Percentiles rank a stretch among this genome's conserved stretches.
These are phyloP conservation scores for Lipomyces sp. DNA, from an alignment of 805 yeast species.

Conservation along the genomic window DNA sequence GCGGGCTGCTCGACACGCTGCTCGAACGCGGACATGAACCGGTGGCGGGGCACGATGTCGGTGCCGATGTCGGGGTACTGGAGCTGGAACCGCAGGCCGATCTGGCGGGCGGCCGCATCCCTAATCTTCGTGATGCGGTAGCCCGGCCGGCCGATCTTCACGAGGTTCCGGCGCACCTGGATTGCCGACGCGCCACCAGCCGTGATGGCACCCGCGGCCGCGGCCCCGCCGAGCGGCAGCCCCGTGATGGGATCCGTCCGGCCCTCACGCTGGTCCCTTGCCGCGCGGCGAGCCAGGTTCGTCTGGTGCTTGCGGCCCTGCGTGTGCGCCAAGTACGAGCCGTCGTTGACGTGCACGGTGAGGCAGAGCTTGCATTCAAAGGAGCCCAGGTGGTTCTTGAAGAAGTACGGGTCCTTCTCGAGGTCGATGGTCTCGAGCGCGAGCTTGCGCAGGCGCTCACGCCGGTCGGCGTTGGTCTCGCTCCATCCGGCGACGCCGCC, in stretches of 20 bases:
- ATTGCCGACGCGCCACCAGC: slow-evolving; percentile 38
- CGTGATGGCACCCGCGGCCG: slow-evolving; percentile 17
- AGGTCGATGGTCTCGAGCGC: slow-evolving; percentile 45
- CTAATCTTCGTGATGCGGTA: slow-evolving; percentile 66
- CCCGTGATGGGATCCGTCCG: slow-evolving; percentile 22
- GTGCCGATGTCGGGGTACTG: slow-evolving; percentile 50
- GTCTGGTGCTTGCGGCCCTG: slow-evolving; percentile 80
- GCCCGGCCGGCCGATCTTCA: slow-evolving; percentile 70
- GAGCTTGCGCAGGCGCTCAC: slow-evolving; percentile 64
- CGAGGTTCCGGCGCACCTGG: slow-evolving; percentile 47
- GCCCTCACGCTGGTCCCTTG: slow-evolving; percentile 35
- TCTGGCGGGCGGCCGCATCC: slow-evolving; percentile 53
- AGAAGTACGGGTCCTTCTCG: slow-evolving; percentile 73
- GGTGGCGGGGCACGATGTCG: slow-evolving; percentile 56
- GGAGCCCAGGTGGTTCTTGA: slow-evolving; percentile 76
- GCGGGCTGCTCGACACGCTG: slow-evolving; percentile 51
- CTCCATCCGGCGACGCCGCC: slow-evolving; percentile 82
- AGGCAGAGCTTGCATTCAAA: slow-evolving; percentile 81
- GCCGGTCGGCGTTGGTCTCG: slow-evolving; percentile 65
- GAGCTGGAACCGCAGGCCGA: slow-evolving; percentile 66
- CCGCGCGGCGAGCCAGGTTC: slow-evolving; percentile 58
- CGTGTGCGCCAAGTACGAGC: slow-evolving; percentile 78
- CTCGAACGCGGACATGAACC: slow-evolving; percentile 78
- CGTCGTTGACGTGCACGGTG: slow-evolving; percentile 76
- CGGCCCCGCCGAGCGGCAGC: slow-evolving; percentile 7